phyloP scores from a whole-genome alignment of 1,284 basidiomycete genomes.

The Apiotrichum domesticum region DNA sequence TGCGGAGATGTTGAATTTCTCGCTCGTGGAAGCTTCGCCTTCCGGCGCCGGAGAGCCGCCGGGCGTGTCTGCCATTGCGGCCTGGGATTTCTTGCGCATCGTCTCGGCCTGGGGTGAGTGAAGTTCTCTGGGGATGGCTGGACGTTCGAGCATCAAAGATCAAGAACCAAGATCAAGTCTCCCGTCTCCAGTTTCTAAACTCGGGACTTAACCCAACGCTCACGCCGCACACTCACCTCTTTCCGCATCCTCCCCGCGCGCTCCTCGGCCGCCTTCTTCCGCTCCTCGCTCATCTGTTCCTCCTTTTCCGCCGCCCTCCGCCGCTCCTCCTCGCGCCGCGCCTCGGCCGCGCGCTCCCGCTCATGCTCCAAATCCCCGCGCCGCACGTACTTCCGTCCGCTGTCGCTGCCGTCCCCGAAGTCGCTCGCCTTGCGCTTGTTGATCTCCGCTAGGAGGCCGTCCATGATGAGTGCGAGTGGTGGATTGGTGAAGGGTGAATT shows the following conservation, averaged over 20 bases:
- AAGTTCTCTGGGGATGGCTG: too few species aligned
- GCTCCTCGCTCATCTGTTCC: conserved; percentile 39
- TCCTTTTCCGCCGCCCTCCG: conserved; percentile 11
- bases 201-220: too few species aligned
- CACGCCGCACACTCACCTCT: conserved; percentile 34
- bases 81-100: conserved; percentile 18
- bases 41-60: conserved; percentile 32
- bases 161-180: too few species aligned
- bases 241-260: conserved; percentile 26
- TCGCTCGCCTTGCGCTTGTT: conserved; percentile 74
- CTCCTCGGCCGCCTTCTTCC: conserved; percentile 32
- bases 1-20: conserved; percentile 82
- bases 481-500: too few species aligned
- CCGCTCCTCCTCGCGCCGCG: conserved; percentile 49
- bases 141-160: too few species aligned
- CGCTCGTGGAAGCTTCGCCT: conserved; percentile 27
- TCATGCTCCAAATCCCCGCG: conserved; percentile 62
- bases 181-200: too few species aligned
- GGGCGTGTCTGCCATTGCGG: conserved; percentile 17
- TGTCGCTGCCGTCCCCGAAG: conserved; percentile 38
- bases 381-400: conserved; percentile 71
- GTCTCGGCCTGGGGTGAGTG: conserved; percentile 22
- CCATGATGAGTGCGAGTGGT: conserved; percentile 25
- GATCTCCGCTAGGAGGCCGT: conserved; percentile 60
- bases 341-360: conserved; percentile 63